Base-by-base conservation (phyloP, 768 basidiomycete species). In the Clavaria fumosa region DNA sequence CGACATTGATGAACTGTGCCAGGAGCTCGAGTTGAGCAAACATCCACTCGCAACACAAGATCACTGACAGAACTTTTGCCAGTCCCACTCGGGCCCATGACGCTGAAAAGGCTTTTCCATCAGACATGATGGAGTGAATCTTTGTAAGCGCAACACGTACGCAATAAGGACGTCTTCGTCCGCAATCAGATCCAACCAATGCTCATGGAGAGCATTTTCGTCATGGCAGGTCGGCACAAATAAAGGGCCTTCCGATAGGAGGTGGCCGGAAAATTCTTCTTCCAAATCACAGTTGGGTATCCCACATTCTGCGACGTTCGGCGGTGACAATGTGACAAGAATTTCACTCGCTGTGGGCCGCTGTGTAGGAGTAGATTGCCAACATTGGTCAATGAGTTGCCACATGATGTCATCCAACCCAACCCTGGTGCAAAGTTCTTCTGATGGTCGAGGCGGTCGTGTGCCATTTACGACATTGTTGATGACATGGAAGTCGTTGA, bases 1-100 rank as follows among this genome's bases (percentile, higher is more conserved):
- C 50, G 19, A 45, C 24, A 31, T 55, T 57, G 15, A 55, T 47
- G 27, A 53, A 53, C 55, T 55, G 30, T 9, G 36, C 10, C 10
- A 33, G n/a, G 5, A 14, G 18, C 9, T 10, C 19, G 22, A 38
- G 15, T 5, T 28, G 27, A 34, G 11, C 23, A 30, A 17, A 27
- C 24, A 32, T 11, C 9, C 12, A 14, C 7, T 17, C n/a, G 23
- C 22, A 34, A 12, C 28, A 10, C 19, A 15, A 19, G 27, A 10
- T 18, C 5, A 37, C 42, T 20, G 34, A 53, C 52, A 24, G 49
- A 39, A 30, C 52, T 53, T 37, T 51, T 53, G 21, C 52, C 52
- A 2, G 43, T 41, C 7, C 50, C 52, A 7, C 47, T 51, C 12
- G 49, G 45, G 14, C 52, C 52, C 50, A 53, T 53, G 9, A 53